Percentiles rank a stretch among this genome's conserved stretches.
These are phyloP conservation scores for Fusarium sarcochroum DNA, from an alignment of 2,329 filamentous ascomycete genomes.

Conservation along the genomic window DNA sequence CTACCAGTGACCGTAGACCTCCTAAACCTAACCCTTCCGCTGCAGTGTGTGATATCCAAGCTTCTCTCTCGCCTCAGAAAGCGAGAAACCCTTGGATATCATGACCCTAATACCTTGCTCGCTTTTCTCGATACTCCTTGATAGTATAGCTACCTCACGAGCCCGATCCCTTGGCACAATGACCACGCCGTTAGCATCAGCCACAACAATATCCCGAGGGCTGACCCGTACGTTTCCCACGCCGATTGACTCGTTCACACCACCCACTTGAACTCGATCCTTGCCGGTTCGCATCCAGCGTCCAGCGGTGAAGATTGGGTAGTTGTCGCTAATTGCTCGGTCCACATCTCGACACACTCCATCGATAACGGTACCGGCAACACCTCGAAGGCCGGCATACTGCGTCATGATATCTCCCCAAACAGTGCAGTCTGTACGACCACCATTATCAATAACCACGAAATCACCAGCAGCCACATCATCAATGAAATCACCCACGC, in stretches of 20 bases:
- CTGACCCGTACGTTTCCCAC: conserved; percentile 6
- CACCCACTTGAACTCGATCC: background rate
- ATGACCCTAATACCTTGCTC: conserved; percentile 5
- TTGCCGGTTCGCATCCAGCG: conserved; percentile 12
- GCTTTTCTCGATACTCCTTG: background rate
- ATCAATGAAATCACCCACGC: conserved; percentile 9
- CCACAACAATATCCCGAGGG: conserved; percentile 8
- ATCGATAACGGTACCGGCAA: conserved; percentile 11
- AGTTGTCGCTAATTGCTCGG: conserved; percentile 5
- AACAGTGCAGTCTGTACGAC: conserved; percentile 53
- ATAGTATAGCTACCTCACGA: conserved; percentile 1
- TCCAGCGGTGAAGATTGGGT: conserved; percentile 9
- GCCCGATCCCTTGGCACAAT: conserved; percentile 4
- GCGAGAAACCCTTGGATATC: background rate
- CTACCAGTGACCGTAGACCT: too few species aligned
- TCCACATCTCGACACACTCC: conserved; percentile 13
- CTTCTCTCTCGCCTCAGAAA: background rate
- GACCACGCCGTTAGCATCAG: conserved; percentile 12
- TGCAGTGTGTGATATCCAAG: too few species aligned
- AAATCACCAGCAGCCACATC: conserved; percentile 40
- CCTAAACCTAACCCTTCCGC: too few species aligned
- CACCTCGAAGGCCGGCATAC: conserved; percentile 47
- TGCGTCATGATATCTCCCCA: conserved; percentile 56
- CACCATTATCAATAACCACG: conserved; percentile 53
- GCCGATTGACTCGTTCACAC: background rate